Conservation (phyloP, 2,329 filamentous ascomycete species). For the Penicillium sp. region DNA sequence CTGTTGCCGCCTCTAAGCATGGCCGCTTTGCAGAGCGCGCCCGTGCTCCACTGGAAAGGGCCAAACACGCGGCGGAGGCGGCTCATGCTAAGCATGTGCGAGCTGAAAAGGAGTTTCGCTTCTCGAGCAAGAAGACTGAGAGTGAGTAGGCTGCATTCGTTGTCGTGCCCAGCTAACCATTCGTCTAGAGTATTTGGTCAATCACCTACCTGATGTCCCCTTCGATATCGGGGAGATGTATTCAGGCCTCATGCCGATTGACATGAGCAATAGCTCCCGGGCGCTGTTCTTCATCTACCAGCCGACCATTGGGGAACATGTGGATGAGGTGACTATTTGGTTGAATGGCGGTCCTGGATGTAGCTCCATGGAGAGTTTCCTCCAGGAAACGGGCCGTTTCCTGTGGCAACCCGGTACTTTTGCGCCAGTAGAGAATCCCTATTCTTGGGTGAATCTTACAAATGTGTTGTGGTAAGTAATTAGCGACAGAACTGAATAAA, state of each 20-base stretch:
- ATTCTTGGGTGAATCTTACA: constrained; percentile 75
- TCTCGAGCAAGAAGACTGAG: constrained; percentile 30
- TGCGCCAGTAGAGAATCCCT: constrained; percentile 67
- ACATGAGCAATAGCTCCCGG: constrained; percentile 49
- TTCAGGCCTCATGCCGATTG: constrained; percentile 59
- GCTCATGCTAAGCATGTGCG: constrained; percentile 14
- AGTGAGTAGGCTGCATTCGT: constrained; percentile 20
- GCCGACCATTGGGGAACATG: constrained; percentile 47
- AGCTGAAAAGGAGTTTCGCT: constrained; percentile 30
- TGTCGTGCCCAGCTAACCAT: neutral
- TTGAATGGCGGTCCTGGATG: constrained; percentile 61
- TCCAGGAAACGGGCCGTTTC: constrained; percentile 80
- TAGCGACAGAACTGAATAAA: no score
- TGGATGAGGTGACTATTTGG: constrained; percentile 49
- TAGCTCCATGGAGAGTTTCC: constrained; percentile 67
- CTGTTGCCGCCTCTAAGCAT: constrained; percentile 25
- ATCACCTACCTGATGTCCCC: constrained; percentile 68
- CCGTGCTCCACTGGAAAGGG: constrained; percentile 28
- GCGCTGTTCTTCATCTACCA: constrained; percentile 56
- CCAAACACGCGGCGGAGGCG: constrained; percentile 21
- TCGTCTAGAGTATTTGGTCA: constrained; percentile 62
- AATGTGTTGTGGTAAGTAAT: constrained; percentile 74
- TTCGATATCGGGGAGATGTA: constrained; percentile 67
- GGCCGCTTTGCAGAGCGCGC: constrained; percentile 31
- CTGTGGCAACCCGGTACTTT: constrained; percentile 72